Base-by-base conservation (phyloP, 139 green algal genomes). In the Chlamydomonas applanata region DNA sequence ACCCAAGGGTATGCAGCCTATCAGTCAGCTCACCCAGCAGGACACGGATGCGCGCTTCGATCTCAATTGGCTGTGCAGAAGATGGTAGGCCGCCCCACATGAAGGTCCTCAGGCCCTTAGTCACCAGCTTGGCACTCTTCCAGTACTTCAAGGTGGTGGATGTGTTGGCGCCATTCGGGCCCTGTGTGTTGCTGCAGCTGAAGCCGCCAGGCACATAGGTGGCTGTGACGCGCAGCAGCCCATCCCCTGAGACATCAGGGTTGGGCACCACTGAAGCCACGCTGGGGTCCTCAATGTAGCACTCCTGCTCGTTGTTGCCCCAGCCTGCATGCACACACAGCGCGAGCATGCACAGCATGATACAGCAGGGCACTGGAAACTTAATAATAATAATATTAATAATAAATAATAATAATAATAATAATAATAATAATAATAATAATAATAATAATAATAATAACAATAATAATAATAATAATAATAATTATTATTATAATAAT, bases 291-390 rank as follows among this genome's bases (percentile, higher is more conserved):
- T 53, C 19, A 9, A 34, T 56, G 33, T 71, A 71, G 33, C 64
- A 71, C 33, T 71, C 32, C 32, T 29, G 32, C 33, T 71, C 64
- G 35, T 34, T 34, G 36, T 71, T 71, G 33, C 64, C 64, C 64
- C 30, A 71, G 4, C 64, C 32, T 25, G 30, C 32, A 20, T 17
- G 24, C 32, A 29, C 22, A 45, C 19, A 69, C 61, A 69, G 7
- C 40, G 40, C 11, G 40, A 49, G 40, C 7, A 7, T 49, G 40
- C 40, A 49, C 7, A 49, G 7, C 7, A 19, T 49, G 40, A 49
- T 11, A 49, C 7, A 49, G 11, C 40, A 49, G 40, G 7, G 7
- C 11, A 19, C 40, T 19, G 11, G 40, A 7, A 49, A 49, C 40
- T n/a, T n/a, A n/a, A n/a, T n/a, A n/a, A n/a, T n/a, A n/a, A n/a